Percentiles rank a stretch among this genome's conserved stretches.
These are phyloP conservation scores for Cordyceps fumosorosea DNA, from an alignment of 2,329 filamentous ascomycete genomes.

Conservation along the genomic window DNA sequence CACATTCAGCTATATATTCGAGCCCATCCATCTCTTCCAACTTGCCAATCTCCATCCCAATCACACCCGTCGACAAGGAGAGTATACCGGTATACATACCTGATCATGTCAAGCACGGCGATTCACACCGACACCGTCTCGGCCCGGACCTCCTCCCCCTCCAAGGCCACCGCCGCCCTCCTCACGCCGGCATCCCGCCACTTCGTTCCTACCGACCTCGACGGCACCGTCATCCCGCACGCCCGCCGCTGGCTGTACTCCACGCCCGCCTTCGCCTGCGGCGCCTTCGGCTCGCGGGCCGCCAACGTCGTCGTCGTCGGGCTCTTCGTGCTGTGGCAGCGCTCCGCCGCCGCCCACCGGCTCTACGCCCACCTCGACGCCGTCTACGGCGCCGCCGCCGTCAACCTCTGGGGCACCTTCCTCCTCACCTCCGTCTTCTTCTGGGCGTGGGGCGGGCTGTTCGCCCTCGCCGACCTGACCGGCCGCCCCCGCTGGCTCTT, in stretches of 20 bases:
- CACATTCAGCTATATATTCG: neutral
- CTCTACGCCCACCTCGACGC: constrained; percentile 14
- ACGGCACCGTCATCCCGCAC: constrained; percentile 15
- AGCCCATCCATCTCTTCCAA: too few relatives aligned
- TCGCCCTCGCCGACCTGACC: constrained; percentile 30
- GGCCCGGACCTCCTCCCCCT: neutral
- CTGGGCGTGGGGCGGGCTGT: constrained; percentile 32
- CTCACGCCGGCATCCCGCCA: constrained; percentile 6
- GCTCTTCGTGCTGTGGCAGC: constrained; percentile 14
- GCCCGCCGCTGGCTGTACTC: constrained; percentile 14
- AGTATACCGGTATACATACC: too few relatives aligned
- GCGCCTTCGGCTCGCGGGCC: constrained; percentile 4
- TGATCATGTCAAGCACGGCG: constrained; percentile 7
- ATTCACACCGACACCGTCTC: constrained; percentile 1
- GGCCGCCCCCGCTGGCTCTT: constrained; percentile 36
- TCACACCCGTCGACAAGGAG: too few relatives aligned
- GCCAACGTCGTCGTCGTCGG: neutral
- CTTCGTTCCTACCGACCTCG: constrained; percentile 15
- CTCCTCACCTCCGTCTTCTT: constrained; percentile 32
- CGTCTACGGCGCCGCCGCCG: constrained; percentile 18
- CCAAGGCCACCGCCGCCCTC: neutral
- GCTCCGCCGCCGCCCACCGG: constrained; percentile 7
- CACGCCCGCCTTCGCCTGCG: constrained; percentile 1
- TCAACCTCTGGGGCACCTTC: constrained; percentile 32
- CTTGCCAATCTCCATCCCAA: too few relatives aligned